Evolutionary conservation across 768 basidiomycete species (phyloP).

Genomic region (Termitomyces sp.): DNA sequence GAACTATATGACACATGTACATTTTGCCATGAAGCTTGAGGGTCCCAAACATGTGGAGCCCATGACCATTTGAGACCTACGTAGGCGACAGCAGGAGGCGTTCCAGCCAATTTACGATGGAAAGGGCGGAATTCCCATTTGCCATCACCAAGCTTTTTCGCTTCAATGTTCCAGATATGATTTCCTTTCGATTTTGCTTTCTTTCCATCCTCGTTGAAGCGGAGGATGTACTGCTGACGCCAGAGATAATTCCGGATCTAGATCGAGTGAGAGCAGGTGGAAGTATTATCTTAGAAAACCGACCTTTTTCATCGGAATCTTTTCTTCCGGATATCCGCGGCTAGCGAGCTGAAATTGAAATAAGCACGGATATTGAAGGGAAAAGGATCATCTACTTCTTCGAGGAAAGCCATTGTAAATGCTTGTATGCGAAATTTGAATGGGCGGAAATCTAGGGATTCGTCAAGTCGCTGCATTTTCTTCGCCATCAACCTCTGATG

Average conservation of each 20-base stretch:
- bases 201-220: conserved; percentile 98
- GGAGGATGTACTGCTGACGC: conserved; percentile 89
- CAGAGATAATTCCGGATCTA: conserved; percentile 94
- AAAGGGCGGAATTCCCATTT: conserved; percentile 89
- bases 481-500: conserved; percentile 99
- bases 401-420: conserved; percentile 93
- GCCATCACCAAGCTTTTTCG: conserved; percentile 72
- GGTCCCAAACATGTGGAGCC: conserved; percentile 96
- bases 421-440: conserved; percentile 99
- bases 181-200: conserved; percentile 99
- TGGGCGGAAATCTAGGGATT: conserved; percentile 93
- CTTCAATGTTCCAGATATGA: conserved; percentile 98
- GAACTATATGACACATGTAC: conserved; percentile 77
- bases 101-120: conserved; percentile 80
- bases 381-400: conserved; percentile 53
- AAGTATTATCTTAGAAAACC: conserved; percentile 12
- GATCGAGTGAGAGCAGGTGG: conserved; percentile 9
- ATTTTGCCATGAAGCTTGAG: conserved; percentile 81
- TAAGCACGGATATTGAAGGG: neutral
- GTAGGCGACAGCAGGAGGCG: conserved; percentile 78
- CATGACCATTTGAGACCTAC: conserved; percentile 80
- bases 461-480: conserved; percentile 96
- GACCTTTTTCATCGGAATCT: conserved; percentile 96
- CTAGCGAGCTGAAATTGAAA: conserved; percentile 54
- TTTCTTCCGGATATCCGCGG: conserved; percentile 88